Percentiles rank a stretch among this genome's conserved stretches.
Evolutionary conservation across 2,329 filamentous ascomycete species (phyloP).

Genomic region (Tolypocladium endophyticum): DNA sequence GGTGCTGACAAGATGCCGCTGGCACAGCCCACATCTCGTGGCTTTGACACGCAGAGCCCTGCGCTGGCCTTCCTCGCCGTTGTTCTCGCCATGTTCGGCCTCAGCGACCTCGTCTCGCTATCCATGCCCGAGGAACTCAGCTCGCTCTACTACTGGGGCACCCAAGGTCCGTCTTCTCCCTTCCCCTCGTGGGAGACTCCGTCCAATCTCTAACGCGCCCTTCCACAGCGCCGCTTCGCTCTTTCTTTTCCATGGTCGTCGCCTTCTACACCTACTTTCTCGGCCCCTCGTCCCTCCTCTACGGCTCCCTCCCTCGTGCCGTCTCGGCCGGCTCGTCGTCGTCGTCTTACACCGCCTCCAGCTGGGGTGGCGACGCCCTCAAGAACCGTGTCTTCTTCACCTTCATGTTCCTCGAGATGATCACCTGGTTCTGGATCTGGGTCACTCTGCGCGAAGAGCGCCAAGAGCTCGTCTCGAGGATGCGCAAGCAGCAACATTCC

Average conservation of each 20-base stretch:
- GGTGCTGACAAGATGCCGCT: neutral
- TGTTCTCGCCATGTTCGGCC: conserved; percentile 49
- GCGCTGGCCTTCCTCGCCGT: conserved; percentile 63
- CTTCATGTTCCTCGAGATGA: conserved; percentile 73
- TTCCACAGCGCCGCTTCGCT: conserved; percentile 48
- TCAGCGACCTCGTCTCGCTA: conserved; percentile 55
- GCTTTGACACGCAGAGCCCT: conserved; percentile 60
- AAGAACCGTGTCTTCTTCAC: conserved; percentile 81
- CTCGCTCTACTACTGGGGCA: conserved; percentile 53
- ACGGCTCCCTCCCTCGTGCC: conserved; percentile 16
- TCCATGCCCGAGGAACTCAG: conserved; percentile 58
- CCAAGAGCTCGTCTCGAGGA: conserved; percentile 26
- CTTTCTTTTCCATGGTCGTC: conserved; percentile 49
- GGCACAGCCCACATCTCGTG: conserved; percentile 49
- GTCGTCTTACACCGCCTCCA: conserved; percentile 22
- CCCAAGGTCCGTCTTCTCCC: conserved; percentile 43
- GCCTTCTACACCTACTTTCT: conserved; percentile 57
- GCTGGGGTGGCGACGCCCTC: conserved; percentile 53
- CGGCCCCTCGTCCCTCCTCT: conserved; percentile 39
- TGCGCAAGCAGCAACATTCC: conserved; percentile 10
- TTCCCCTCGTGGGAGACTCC: neutral
- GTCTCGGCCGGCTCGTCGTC: conserved; percentile 21
- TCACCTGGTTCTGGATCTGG: conserved; percentile 82
- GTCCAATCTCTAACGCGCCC: conserved; percentile 1
- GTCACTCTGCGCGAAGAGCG: conserved; percentile 58